phyloP scores from a whole-genome alignment of 2,329 filamentous ascomycete species.

The Microthyrium microscopicum region DNA sequence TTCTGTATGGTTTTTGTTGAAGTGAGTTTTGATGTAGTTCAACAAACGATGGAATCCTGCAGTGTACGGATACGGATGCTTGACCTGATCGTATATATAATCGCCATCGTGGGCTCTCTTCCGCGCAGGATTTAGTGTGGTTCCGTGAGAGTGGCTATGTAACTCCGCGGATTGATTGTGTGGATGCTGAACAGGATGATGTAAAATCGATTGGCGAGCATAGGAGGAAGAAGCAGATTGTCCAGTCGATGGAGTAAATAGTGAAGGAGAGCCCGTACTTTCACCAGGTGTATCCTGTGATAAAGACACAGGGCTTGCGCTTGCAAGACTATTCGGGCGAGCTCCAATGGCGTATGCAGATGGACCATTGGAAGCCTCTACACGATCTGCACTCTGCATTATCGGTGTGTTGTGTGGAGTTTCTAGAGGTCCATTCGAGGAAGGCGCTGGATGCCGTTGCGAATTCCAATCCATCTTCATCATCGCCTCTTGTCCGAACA shows the following conservation, averaged over 20 bases:
- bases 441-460: conserved; percentile 22
- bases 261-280: conserved; percentile 13
- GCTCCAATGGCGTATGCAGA: conserved; percentile 47
- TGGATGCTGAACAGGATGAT: conserved; percentile 7
- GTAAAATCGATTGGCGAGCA: conserved; percentile 17
- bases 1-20: conserved; percentile 58
- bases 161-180: not conserved
- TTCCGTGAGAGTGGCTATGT: not conserved
- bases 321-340: conserved; percentile 36
- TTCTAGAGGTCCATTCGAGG: conserved; percentile 25
- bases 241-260: not conserved
- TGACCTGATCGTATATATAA: conserved; percentile 74
- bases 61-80: conserved; percentile 82
- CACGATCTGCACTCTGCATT: conserved; percentile 17
- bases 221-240: conserved; percentile 14
- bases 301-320: conserved; percentile 39
- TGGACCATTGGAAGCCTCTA: conserved; percentile 23
- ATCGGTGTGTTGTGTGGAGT: conserved; percentile 25
- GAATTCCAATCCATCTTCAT: conserved; percentile 15
- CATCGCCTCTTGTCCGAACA: conserved; percentile 26
- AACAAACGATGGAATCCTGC: conserved; percentile 80
- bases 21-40: conserved; percentile 60
- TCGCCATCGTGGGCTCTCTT: conserved; percentile 56
- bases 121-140: not conserved
- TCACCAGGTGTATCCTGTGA: conserved; percentile 27